A percentile compares a stretch with the other conserved stretches of the same genome.
phyloP scores from a whole-genome alignment of 2,329 filamentous ascomycete genomes.

The Fusarium napiforme region DNA sequence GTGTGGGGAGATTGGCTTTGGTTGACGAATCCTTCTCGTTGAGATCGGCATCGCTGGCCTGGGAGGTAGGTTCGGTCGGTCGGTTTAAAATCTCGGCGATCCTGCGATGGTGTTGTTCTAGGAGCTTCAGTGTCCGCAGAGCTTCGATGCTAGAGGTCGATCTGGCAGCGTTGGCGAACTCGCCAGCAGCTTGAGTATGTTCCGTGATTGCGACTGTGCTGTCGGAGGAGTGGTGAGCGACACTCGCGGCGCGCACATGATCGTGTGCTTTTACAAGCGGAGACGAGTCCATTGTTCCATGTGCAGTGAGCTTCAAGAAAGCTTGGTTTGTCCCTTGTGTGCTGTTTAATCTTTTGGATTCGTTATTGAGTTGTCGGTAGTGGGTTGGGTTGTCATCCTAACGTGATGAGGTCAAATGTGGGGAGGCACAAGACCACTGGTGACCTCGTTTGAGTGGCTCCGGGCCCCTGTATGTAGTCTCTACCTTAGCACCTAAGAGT shows the following conservation, averaged over 20 bases:
- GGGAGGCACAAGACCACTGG: slow-evolving; percentile 27
- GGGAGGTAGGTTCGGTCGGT: slow-evolving; percentile 61
- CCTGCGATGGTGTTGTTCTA: slow-evolving; percentile 87
- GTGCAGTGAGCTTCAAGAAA: neutral
- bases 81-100: slow-evolving; percentile 84
- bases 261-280: slow-evolving; percentile 77
- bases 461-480: neutral
- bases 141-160: slow-evolving; percentile 77
- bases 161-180: slow-evolving; percentile 86
- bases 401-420: slow-evolving; percentile 39
- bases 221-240: slow-evolving; percentile 76
- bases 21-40: slow-evolving; percentile 46
- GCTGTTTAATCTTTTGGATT: neutral
- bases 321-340: neutral
- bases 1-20: slow-evolving; percentile 36
- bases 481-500: neutral
- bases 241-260: slow-evolving; percentile 87
- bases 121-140: slow-evolving; percentile 81
- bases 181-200: slow-evolving; percentile 86
- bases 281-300: slow-evolving; percentile 52
- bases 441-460: neutral
- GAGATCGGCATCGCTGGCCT: slow-evolving; percentile 43
- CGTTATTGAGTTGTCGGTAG: neutral
- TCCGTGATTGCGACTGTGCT: slow-evolving; percentile 86
- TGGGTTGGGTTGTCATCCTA: slow-evolving; percentile 8